A percentile compares a stretch with the other conserved stretches of the same genome.
Evolutionary conservation across 163 green algal species (phyloP).

Genomic region (Scenedesmus sp.): DNA sequence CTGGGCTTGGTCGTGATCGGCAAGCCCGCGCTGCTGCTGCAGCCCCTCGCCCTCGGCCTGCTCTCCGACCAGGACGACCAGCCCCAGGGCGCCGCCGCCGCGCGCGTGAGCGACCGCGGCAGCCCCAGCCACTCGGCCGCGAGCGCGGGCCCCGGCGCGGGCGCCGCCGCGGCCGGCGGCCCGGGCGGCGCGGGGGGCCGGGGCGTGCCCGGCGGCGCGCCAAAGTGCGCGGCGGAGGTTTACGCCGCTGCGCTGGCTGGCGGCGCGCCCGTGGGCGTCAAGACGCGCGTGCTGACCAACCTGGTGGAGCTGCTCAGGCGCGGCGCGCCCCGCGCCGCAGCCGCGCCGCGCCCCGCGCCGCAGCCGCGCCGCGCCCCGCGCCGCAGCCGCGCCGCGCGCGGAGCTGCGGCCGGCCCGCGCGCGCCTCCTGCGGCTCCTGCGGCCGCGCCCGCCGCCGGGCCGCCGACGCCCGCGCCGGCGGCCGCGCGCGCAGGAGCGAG

Average conservation of each 20-base stretch:
- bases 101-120: background rate
- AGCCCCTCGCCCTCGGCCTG: slow-evolving; percentile 43
- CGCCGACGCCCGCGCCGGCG: no score
- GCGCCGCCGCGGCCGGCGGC: background rate
- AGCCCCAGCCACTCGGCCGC: background rate
- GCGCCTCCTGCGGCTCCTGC: slow-evolving; percentile 4
- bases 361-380: no score
- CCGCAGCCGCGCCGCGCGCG: no score
- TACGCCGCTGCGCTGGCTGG: slow-evolving; percentile 29
- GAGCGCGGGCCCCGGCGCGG: background rate
- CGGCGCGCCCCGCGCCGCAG: background rate
- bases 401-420: no score
- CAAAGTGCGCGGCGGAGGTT: slow-evolving; percentile 14
- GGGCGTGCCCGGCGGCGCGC: background rate
- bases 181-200: background rate
- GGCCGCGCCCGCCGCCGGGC: background rate
- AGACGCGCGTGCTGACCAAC: slow-evolving; percentile 52
- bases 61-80: slow-evolving; percentile 30
- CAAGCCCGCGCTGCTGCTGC: slow-evolving; percentile 61
- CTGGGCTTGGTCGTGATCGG: slow-evolving; percentile 76
- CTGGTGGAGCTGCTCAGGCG: slow-evolving; percentile 55
- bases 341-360: no score
- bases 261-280: background rate
- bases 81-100: background rate
- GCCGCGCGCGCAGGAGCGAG: slow-evolving; percentile 57